Percentiles rank a stretch among this genome's conserved stretches.
phyloP scores from a whole-genome alignment of 495 filamentous ascomycete genomes.

The Xylaria nigripes region DNA sequence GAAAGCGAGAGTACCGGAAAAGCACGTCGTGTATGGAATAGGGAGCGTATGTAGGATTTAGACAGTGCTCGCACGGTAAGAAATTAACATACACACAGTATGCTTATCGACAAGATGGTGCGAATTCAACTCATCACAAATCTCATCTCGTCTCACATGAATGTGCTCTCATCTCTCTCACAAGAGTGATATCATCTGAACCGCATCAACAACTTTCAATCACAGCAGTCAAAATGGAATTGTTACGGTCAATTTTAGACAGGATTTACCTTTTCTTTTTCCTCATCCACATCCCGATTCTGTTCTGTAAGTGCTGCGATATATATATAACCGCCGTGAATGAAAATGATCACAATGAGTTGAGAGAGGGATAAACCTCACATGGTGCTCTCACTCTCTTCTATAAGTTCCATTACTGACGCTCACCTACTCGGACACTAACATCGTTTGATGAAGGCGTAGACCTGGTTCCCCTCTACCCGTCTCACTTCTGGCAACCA shows the following conservation, averaged over 20 bases:
- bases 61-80: background rate
- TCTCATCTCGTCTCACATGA: background rate
- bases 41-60: background rate
- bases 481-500: conserved; percentile 42
- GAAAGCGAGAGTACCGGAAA: background rate
- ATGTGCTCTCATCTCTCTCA: background rate
- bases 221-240: conserved; percentile 20
- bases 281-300: conserved; percentile 55
- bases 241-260: conserved; percentile 30
- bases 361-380: background rate
- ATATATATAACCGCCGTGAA: background rate
- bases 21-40: background rate
- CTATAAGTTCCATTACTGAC: background rate
- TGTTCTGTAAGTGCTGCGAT: conserved; percentile 48
- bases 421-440: background rate
- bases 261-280: conserved; percentile 65
- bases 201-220: background rate
- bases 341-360: background rate
- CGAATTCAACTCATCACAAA: background rate
- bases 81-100: background rate
- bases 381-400: background rate
- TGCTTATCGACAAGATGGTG: background rate
- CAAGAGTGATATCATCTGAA: background rate
- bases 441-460: conserved; percentile 38
- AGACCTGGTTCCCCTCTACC: conserved; percentile 60